These are phyloP conservation scores for Hanseniaspora occidentalis DNA, from an alignment of 805 yeast genomes.

Conservation along the genomic window DNA sequence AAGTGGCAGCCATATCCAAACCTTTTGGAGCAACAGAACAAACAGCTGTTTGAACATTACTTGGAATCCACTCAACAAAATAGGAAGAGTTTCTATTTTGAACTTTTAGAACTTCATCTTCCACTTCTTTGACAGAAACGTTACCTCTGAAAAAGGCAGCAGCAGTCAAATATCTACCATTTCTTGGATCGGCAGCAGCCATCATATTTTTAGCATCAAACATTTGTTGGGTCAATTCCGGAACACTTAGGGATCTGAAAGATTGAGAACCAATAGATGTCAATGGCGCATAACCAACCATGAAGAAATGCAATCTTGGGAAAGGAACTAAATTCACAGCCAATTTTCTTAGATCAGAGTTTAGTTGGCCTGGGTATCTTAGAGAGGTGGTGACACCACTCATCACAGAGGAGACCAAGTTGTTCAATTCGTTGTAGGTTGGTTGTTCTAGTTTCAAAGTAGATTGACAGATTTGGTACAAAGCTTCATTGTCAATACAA, in stretches of 20 bases:
- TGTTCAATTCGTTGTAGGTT: slow-evolving; percentile 64
- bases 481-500: slow-evolving; percentile 91
- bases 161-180: slow-evolving; percentile 84
- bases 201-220: slow-evolving; percentile 88
- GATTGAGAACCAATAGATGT: slow-evolving; percentile 70
- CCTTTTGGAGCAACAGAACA: slow-evolving; percentile 84
- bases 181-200: slow-evolving; percentile 89
- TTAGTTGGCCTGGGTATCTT: slow-evolving; percentile 91
- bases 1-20: slow-evolving; percentile 82
- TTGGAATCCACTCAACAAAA: slow-evolving; percentile 94
- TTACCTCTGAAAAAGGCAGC: slow-evolving; percentile 93
- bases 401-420: slow-evolving; percentile 82
- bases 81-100: slow-evolving; percentile 71
- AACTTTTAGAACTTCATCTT: slow-evolving; percentile 80
- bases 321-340: slow-evolving; percentile 93
- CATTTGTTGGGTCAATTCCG: slow-evolving; percentile 88
- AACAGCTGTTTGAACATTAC: slow-evolving; percentile 87
- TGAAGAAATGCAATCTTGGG: slow-evolving; percentile 90
- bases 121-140: slow-evolving; percentile 85
- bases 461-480: slow-evolving; percentile 78
- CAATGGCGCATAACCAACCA: slow-evolving; percentile 91
- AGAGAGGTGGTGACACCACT: slow-evolving; percentile 89
- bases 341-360: slow-evolving; percentile 82
- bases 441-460: slow-evolving; percentile 77
- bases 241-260: slow-evolving; percentile 75